Base-by-base conservation (phyloP, 441 rosid genomes). In the Aleurites moluccanus region DNA sequence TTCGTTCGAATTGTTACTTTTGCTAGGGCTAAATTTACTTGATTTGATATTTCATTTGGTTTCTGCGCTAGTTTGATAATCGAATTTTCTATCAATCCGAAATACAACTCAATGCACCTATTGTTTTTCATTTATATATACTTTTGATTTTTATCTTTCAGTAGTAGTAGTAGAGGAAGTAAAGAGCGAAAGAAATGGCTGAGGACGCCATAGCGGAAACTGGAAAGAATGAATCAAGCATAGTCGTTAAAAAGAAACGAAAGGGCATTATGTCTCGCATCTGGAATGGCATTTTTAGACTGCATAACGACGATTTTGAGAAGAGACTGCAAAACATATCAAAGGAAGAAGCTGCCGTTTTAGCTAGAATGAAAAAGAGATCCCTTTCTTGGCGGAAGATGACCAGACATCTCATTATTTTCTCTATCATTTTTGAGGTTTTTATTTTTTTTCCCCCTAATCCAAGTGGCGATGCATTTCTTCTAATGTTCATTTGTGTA, bases 371-470 rank as follows among this genome's bases (percentile, higher is more conserved):
- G 82, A 88, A 92, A 74, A 79, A 83, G 67, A 80, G 98, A 78
- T 84, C 94, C 64, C 80, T 75, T 1, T 74, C 90, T 13, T 84
- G 98, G 97, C 85, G 90, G 82, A 86, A 85, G 70, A 80, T 86
- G 83, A 81, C 81, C 23, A 79, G 92, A 64, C 81, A 91, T 78
- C 85, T 92, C 84, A 80, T 94, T 67, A 11, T 83, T 21, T 87
- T 90, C 85, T 85, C 91, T 6, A 82, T 91, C 69, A 40, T 91
- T 53, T 79, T 90, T 44, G 98, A 94, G 98, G 98, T 93, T 38
- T 18, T 57, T 11, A 38, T 42, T 25, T 53, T 73, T 73, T 40
- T 33, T 38, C 18, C 14, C 23, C 33, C 3, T 20, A 21, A 6
- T n/a, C 11, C 69, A 42, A 42, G n/a, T n/a, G 9, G 64, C 35